Evolutionary conservation across 2,329 filamentous ascomycete genomes (phyloP), one percentile per base, ranked within the genome.

Genomic region (Aspergillus felis): DNA sequence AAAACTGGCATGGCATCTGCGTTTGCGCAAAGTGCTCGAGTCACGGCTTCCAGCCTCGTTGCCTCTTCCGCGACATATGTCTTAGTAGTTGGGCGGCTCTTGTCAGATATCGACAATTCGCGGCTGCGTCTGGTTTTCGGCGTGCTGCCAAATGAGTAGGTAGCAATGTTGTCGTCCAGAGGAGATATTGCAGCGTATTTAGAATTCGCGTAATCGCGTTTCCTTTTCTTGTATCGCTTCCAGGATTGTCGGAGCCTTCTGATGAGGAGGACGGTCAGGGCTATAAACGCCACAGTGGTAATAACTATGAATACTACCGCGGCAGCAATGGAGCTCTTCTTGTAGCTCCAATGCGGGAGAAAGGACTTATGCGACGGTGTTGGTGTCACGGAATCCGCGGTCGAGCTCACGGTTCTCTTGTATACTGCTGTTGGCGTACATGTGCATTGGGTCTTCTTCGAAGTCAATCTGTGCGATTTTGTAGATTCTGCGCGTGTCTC

Each of bases 51-150:
- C 20, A 55, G 57, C 7, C 54, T 24, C 24, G 6, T 24, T 14
- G 44, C 52, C 24, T 68, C 57, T 42, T 66, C 63, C 25, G 68
- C 57, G 20, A 65, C 51, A 29, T 65, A 68, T 4, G 63, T 55
- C 20, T 67, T 42, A 20, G 67, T 67, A 8, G 66, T 64, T 25
- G 71, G 65, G 14, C 58, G 57, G 24, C 63, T 68, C 9, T 62
- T 64, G 51, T 64, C 65, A 52, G 70, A 70, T 67, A 72, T 72
- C 27, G 71, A 46, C 10, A 64, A 68, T 28, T 65, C 65, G 6
- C 70, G 66, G 41, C 60, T 62, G 4, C 51, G 55, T 24, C 55
- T 58, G 48, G 29, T 51, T 24, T 69, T 62, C 1, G 57, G 61
- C 9, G 55, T 53, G 9, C 57, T 53, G 8, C 57, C 38, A 17